phyloP scores from a whole-genome alignment of 495 filamentous ascomycete genomes.

The Aspergillus steynii region DNA sequence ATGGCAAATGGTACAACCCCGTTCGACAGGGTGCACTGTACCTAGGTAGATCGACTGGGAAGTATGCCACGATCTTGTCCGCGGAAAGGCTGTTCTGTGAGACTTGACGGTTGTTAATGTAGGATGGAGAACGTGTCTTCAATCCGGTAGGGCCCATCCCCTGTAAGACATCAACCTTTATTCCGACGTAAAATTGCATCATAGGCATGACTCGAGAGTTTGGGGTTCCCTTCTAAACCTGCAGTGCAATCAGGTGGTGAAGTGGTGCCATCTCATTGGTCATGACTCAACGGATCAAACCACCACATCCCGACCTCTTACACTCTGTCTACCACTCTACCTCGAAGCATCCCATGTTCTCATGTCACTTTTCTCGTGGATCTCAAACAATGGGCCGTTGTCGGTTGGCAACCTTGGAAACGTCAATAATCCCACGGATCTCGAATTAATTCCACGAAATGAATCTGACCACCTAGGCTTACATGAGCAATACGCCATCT shows the following conservation, averaged over 20 bases:
- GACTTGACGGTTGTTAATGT: too few relatives aligned
- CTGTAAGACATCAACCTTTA: neutral
- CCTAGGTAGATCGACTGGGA: neutral
- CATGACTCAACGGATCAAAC: neutral
- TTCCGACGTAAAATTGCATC: neutral
- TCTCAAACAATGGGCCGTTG: too few relatives aligned
- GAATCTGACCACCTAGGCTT: neutral
- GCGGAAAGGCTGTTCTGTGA: neutral
- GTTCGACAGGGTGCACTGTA: neutral
- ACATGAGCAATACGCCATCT: neutral
- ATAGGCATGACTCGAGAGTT: neutral
- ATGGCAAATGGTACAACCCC: neutral
- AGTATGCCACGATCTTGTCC: neutral
- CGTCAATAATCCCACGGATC: neutral
- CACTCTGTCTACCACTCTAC: too few relatives aligned
- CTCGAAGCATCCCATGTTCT: neutral
- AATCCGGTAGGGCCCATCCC: neutral
- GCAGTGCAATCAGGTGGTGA: neutral
- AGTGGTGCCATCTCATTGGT: neutral
- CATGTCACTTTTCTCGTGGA: neutral
- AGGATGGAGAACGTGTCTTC: neutral
- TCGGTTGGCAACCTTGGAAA: neutral
- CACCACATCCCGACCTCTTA: neutral
- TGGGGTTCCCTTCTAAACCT: neutral
- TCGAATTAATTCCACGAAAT: neutral